Conservation (phyloP, 2,329 filamentous ascomycete genomes). For the Apiospora hydei region DNA sequence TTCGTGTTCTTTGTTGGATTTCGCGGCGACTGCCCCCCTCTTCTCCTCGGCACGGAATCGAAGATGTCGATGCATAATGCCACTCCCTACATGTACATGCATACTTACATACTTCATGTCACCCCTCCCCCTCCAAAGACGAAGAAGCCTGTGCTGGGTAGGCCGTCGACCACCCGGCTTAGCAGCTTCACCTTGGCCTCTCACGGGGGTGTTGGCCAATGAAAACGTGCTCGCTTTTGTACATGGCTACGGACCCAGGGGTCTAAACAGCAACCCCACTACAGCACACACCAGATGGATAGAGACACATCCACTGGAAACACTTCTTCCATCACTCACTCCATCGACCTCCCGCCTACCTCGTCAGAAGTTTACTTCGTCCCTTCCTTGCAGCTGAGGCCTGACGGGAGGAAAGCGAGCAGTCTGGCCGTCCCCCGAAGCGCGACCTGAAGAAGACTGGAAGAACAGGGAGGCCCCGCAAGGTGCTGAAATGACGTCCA, state of each 20-base stretch:
- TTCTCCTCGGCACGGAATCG: neutral
- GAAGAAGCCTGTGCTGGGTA: neutral
- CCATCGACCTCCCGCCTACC: neutral
- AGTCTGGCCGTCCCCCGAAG: too few species aligned
- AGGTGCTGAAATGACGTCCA: too few species aligned
- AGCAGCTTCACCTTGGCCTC: neutral
- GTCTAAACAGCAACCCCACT: neutral
- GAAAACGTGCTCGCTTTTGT: constrained; percentile 1
- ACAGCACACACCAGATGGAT: neutral
- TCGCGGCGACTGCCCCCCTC: neutral
- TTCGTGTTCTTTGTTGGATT: neutral
- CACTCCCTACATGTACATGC: too few species aligned
- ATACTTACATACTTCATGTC: too few species aligned
- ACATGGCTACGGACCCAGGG: neutral
- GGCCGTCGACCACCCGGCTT: neutral
- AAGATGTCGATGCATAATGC: too few species aligned
- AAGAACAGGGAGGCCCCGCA: too few species aligned
- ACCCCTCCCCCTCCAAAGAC: neutral
- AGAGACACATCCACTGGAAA: neutral
- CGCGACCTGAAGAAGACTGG: too few species aligned
- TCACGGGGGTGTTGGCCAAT: neutral
- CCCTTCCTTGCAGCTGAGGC: too few species aligned
- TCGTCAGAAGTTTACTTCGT: too few species aligned
- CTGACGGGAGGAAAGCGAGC: too few species aligned
- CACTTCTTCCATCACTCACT: neutral